phyloP scores from a whole-genome alignment of 2,329 filamentous ascomycete species.

The Fusarium solani-melongenae region DNA sequence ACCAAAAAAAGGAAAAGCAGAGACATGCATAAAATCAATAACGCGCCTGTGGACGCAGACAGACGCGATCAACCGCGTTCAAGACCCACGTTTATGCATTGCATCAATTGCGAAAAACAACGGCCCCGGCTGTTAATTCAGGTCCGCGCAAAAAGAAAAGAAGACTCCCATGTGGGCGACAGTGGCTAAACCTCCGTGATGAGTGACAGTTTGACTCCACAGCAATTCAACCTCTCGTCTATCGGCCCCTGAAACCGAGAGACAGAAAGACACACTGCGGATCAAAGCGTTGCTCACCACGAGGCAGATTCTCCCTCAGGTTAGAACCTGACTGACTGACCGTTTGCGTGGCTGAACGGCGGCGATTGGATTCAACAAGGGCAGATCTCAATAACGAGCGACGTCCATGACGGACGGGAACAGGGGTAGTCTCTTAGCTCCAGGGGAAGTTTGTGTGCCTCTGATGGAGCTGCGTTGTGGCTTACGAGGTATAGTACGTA shows the following conservation, averaged over 20 bases:
- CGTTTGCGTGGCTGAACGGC: slow-evolving; percentile 3
- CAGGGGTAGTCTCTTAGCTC: neutral
- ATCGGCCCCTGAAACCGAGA: slow-evolving; percentile 5
- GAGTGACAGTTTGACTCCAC: neutral
- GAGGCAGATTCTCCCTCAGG: slow-evolving; percentile 4
- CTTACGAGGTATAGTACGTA: neutral
- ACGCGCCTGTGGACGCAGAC: neutral
- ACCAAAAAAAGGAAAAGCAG: neutral
- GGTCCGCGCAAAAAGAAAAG: neutral
- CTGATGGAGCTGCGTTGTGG: neutral
- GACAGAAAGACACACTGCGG: slow-evolving; percentile 8
- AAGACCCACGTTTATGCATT: neutral
- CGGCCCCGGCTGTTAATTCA: neutral
- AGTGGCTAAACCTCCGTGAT: neutral
- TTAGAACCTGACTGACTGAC: no score
- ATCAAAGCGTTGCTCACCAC: slow-evolving; percentile 5
- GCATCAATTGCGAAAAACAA: neutral
- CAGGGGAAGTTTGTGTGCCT: neutral
- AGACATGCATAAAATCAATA: neutral
- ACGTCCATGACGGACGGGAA: neutral
- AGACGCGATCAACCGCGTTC: neutral
- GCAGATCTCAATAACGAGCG: slow-evolving; percentile 34
- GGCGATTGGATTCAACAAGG: slow-evolving; percentile 12
- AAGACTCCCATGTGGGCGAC: neutral
- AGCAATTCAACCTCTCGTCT: neutral